Percentiles rank a stretch among this genome's conserved stretches.
Evolutionary conservation across 371 early-diverging fungal genomes (phyloP).

Genomic region (Mortierella sp.): DNA sequence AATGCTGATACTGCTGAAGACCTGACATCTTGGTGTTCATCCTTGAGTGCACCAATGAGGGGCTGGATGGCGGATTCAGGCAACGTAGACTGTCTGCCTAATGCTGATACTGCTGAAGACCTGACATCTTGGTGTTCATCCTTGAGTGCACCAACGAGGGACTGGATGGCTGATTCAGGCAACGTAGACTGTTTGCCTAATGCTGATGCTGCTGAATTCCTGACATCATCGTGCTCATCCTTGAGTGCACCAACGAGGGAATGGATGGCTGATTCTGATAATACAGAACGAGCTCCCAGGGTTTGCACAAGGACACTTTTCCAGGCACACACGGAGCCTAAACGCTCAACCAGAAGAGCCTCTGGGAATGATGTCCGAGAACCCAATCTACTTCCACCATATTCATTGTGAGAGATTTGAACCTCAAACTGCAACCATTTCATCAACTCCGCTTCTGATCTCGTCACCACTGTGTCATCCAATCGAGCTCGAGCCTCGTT

Average conservation of each 20-base stretch:
- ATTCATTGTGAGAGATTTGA: neutral
- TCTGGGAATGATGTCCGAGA: constrained; percentile 9
- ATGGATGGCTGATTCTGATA: constrained; percentile 10
- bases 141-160: constrained; percentile 15
- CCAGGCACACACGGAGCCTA: neutral
- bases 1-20: neutral
- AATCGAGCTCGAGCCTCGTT: constrained; percentile 16
- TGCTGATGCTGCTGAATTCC: constrained; percentile 1
- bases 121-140: neutral
- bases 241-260: constrained; percentile 6
- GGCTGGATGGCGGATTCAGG: constrained; percentile 16
- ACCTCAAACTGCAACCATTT: constrained; percentile 17
- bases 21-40: constrained; percentile 7
- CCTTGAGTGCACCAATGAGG: constrained; percentile 10
- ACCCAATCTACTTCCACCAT: neutral
- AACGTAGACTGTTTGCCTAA: constrained; percentile 20
- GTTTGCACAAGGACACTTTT: constrained; percentile 2
- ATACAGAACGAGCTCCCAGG: constrained; percentile 6
- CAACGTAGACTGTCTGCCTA: no score
- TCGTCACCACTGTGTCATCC: neutral
- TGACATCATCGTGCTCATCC: neutral
- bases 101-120: no score
- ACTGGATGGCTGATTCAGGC: constrained; percentile 8
- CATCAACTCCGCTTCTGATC: constrained; percentile 1
- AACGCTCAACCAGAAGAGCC: neutral